phyloP scores from a whole-genome alignment of 1,284 basidiomycete genomes.

The Moesziomyces sp. region DNA sequence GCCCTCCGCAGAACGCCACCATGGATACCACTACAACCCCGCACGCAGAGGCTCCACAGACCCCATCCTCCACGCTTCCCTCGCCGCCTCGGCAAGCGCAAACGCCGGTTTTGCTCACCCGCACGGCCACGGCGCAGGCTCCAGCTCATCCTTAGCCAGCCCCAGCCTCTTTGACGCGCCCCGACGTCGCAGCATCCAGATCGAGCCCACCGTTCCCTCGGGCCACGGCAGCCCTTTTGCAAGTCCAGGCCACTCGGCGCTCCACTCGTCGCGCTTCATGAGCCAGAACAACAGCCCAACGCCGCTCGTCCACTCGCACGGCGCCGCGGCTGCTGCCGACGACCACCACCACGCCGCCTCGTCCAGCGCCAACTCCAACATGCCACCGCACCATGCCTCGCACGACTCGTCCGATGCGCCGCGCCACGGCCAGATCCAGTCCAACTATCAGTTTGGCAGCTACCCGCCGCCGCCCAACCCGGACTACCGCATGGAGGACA shows the following conservation, averaged over 20 bases:
- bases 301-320: slow-evolving; percentile 32
- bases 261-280: slow-evolving; percentile 44
- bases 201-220: slow-evolving; percentile 48
- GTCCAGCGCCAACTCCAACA: slow-evolving; percentile 11
- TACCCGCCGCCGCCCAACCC: slow-evolving; percentile 35
- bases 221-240: slow-evolving; percentile 38
- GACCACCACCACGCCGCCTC: slow-evolving; percentile 28
- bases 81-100: slow-evolving; percentile 49
- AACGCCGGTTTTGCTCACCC: slow-evolving; percentile 20
- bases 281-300: slow-evolving; percentile 51
- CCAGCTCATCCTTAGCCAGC: slow-evolving; percentile 35
- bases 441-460: slow-evolving; percentile 51
- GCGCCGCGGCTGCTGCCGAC: slow-evolving; percentile 3
- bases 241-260: slow-evolving; percentile 33
- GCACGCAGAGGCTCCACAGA: slow-evolving; percentile 50
- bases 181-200: slow-evolving; percentile 46
- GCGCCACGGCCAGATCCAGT: slow-evolving; percentile 32
- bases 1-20: slow-evolving; percentile 45
- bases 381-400: slow-evolving; percentile 8
- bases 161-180: slow-evolving; percentile 44
- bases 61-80: slow-evolving; percentile 50
- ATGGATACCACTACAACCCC: slow-evolving; percentile 25
- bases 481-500: slow-evolving; percentile 41
- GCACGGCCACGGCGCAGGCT: slow-evolving; percentile 28
- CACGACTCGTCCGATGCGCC: slow-evolving; percentile 19